Conservation (phyloP, 306 rosid genomes). For the Sesbania bispinosa region DNA sequence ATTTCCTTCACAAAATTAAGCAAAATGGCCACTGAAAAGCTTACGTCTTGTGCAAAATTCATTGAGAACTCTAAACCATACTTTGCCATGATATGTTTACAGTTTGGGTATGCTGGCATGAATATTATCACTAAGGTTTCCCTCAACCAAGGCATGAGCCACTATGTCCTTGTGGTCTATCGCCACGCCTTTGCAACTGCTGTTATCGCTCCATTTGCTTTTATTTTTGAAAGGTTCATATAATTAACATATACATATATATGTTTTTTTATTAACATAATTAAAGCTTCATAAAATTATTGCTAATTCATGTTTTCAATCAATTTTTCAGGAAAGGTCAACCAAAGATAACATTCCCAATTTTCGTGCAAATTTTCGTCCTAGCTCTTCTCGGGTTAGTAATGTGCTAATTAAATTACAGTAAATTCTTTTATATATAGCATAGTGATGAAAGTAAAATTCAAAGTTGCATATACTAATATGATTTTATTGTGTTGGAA, state of each 20-base stretch:
- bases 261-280: too few species aligned
- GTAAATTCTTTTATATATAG: background rate
- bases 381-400: conserved; percentile 82
- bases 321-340: conserved; percentile 62
- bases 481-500: background rate
- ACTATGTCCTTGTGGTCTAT: conserved; percentile 82
- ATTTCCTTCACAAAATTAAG: background rate
- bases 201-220: conserved; percentile 63
- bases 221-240: conserved; percentile 64
- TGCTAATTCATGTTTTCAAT: background rate
- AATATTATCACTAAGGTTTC: conserved; percentile 77
- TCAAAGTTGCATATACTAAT: background rate
- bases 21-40: conserved; percentile 46
- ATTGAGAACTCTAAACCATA: conserved; percentile 71
- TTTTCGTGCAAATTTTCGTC: conserved; percentile 65
- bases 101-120: conserved; percentile 93
- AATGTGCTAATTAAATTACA: background rate
- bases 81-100: conserved; percentile 75
- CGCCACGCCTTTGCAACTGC: conserved; percentile 83
- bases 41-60: conserved; percentile 25
- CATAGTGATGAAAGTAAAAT: background rate
- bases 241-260: too few species aligned
- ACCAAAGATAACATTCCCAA: conserved; percentile 62
- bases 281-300: too few species aligned
- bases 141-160: conserved; percentile 84